Evolutionary conservation across 2,329 filamentous ascomycete species (phyloP).

Genomic region (Zymoseptoria passerinii): DNA sequence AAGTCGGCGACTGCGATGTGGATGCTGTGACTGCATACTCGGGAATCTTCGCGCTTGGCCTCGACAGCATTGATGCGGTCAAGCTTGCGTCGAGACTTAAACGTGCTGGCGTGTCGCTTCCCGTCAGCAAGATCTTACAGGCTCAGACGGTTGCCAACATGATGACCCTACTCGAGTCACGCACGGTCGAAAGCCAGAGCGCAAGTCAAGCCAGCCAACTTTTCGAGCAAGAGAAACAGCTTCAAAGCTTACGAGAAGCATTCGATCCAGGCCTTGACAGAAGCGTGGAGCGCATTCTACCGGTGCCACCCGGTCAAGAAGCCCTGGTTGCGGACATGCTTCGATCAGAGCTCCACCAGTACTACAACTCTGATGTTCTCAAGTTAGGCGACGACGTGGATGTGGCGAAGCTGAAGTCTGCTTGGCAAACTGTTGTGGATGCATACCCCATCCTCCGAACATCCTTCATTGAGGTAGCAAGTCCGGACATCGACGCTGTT

Average conservation of each 20-base stretch:
- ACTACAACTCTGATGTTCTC: constrained; percentile 79
- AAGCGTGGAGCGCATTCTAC: constrained; percentile 53
- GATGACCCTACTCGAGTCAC: constrained; percentile 21
- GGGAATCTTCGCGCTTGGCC: constrained; percentile 70
- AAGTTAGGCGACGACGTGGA: constrained; percentile 51
- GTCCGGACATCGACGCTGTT: constrained; percentile 46
- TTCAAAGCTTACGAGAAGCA: constrained; percentile 4
- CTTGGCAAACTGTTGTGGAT: constrained; percentile 55
- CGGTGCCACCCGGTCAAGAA: constrained; percentile 77
- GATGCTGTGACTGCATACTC: constrained; percentile 48
- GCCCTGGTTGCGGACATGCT: constrained; percentile 78
- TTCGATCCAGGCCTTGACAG: constrained; percentile 6
- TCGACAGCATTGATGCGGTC: constrained; percentile 89
- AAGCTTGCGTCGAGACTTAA: constrained; percentile 69
- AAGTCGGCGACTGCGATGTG: constrained; percentile 48
- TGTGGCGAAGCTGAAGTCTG: constrained; percentile 46
- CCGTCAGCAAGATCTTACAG: constrained; percentile 71
- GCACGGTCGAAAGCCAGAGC: not conserved
- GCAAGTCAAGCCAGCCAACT: constrained; percentile 14
- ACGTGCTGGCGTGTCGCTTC: constrained; percentile 49
- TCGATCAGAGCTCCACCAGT: constrained; percentile 61
- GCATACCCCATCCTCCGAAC: constrained; percentile 67
- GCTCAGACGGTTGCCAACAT: constrained; percentile 60
- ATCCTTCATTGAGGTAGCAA: constrained; percentile 58
- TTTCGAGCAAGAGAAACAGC: constrained; percentile 7